phyloP scores from a whole-genome alignment of 179 eudicot species.

The Spinacia oleracea region DNA sequence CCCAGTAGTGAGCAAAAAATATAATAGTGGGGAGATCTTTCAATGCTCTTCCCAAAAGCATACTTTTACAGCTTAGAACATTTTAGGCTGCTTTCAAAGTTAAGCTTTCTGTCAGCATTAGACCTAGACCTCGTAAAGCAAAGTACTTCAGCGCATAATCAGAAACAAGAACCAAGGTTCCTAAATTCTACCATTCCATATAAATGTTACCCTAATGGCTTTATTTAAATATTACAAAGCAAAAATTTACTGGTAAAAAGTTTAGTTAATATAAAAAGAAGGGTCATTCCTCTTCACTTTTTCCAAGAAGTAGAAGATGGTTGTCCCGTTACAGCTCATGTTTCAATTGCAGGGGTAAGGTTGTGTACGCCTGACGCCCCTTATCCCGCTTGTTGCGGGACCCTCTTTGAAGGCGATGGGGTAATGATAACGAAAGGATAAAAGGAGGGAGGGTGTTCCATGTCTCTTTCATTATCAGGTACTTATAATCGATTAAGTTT shows the following conservation, averaged over 20 bases:
- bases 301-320: too few species aligned
- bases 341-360: too few species aligned
- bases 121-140: too few species aligned
- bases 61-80: neutral
- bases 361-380: too few species aligned
- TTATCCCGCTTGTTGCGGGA: too few species aligned
- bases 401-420: too few species aligned
- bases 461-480: neutral
- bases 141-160: constrained; percentile 10
- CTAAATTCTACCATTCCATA: neutral
- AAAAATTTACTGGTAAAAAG: neutral
- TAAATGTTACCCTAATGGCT: neutral
- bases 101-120: neutral
- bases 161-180: neutral
- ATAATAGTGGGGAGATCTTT: neutral
- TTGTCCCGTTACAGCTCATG: too few species aligned
- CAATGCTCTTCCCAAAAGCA: neutral
- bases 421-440: too few species aligned
- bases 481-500: neutral
- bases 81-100: neutral
- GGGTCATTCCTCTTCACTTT: too few species aligned
- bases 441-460: neutral
- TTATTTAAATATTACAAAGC: neutral
- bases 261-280: neutral
- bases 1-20: neutral